These are phyloP conservation scores for Phylloporus sp. DNA, from an alignment of 768 basidiomycete species.

Conservation along the genomic window DNA sequence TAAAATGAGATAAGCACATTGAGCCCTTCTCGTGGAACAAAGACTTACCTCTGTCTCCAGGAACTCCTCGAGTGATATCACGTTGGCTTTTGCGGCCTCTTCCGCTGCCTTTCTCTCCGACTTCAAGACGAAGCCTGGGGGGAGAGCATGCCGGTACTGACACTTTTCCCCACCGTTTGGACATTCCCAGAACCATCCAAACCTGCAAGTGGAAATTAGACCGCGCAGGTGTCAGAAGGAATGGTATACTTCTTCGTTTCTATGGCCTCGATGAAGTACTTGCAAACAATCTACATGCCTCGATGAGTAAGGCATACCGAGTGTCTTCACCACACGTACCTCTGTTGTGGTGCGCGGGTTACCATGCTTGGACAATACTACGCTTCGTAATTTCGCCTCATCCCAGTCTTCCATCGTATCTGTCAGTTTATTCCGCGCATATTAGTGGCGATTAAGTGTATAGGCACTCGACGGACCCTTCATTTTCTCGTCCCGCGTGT, in stretches of 20 bases:
- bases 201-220: constrained; percentile 37
- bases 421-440: constrained; percentile 26
- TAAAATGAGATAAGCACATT: constrained; percentile 28
- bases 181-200: constrained; percentile 97
- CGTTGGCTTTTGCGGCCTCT: constrained; percentile 84
- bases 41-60: constrained; percentile 88
- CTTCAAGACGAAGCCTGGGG: constrained; percentile 93
- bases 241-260: constrained; percentile 70
- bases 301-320: constrained; percentile 7
- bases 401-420: constrained; percentile 99
- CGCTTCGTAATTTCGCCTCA: constrained; percentile 86
- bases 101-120: constrained; percentile 90
- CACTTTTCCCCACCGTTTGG: constrained; percentile 79
- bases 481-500: constrained; percentile 77
- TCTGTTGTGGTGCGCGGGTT: constrained; percentile 93
- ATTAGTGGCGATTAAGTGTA: background rate
- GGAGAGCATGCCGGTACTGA: constrained; percentile 92
- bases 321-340: constrained; percentile 39
- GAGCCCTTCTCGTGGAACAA: background rate
- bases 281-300: constrained; percentile 84
- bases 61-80: constrained; percentile 94
- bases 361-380: constrained; percentile 82
- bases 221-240: background rate
- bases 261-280: constrained; percentile 94
- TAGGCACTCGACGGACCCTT: constrained; percentile 45